Conservation (phyloP, 106 monocot species). For the Platanthera guangdongensis region DNA sequence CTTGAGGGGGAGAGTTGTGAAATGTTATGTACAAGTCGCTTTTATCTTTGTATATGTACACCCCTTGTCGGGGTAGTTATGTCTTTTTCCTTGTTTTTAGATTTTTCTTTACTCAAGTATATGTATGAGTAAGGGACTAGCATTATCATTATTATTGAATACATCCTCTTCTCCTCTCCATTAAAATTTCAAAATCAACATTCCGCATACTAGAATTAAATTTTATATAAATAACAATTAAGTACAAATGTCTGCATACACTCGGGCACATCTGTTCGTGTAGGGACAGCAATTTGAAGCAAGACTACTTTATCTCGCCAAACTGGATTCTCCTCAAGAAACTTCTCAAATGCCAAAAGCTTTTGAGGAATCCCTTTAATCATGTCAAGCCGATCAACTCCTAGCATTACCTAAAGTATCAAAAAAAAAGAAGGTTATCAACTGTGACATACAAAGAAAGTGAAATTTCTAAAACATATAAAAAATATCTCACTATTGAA, state of each 20-base stretch:
- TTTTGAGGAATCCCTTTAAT: slow-evolving; percentile 96
- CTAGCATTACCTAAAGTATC: slow-evolving; percentile 69
- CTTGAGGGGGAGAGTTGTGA: too few species aligned
- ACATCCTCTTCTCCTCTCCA: too few species aligned
- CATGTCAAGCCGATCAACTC: slow-evolving; percentile 92
- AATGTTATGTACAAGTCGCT: too few species aligned
- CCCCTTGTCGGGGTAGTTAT: too few species aligned
- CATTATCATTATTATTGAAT: too few species aligned
- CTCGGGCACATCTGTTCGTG: slow-evolving; percentile 91
- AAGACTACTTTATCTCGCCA: slow-evolving; percentile 87
- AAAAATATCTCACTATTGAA: not conserved
- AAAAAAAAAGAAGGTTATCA: not conserved
- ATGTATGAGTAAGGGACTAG: too few species aligned
- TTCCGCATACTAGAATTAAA: not conserved
- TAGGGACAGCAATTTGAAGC: slow-evolving; percentile 91
- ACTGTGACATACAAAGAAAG: not conserved
- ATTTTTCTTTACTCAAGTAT: too few species aligned
- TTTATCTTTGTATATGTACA: too few species aligned
- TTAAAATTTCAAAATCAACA: not conserved
- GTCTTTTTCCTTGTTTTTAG: too few species aligned
- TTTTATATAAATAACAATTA: not conserved
- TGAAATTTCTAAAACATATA: not conserved
- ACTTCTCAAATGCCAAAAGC: slow-evolving; percentile 93
- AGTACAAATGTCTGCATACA: slow-evolving; percentile 36
- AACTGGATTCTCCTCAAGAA: slow-evolving; percentile 71